Base-by-base conservation (phyloP, 768 basidiomycete genomes). In the Sarcodon aspratus region DNA sequence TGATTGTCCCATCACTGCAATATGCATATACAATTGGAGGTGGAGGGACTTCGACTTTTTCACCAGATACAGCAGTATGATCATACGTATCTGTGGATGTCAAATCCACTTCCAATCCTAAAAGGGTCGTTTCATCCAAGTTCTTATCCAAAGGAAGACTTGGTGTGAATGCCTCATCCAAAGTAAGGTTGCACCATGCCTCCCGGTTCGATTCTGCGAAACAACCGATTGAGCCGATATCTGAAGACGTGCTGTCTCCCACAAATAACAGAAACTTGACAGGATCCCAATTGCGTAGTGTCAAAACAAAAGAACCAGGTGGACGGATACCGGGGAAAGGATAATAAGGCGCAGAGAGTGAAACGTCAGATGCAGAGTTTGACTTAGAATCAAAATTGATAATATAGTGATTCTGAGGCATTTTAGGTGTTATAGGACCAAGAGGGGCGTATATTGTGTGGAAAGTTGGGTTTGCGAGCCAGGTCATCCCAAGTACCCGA, bases 1-100 rank as follows among this genome's bases (percentile, higher is more conserved):
- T 74, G 18, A 91, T 48, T 0, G 85, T 85, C 15, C 87, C 87
- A 57, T 91, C 87, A 48, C 80, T 86, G 9, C 85, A 71, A 61
- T 85, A 89, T 3, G 77, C 80, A 59, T 79, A 88, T 63, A 88
- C 64, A 48, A 87, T 69, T 0, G 87, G 87, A 10, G 71, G 70
- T 9, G 75, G 66, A 9, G 75, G 73, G 2, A 72, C 52, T 10
- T 69, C 68, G 6, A 66, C 56, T 11, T 60, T 61, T 53, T 74
- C 73, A 4, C 72, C 72, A 0, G 70, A 69, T 12, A 67, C 57
- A 9, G 63, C 65, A 9, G 65, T 66, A 47, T 67, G 63, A 7
- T 51, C 61, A 52, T 62, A 70, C 9, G 66, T 59, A 37, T 68
- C 65, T 8, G 61, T 53, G 50, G 73, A 72, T 12, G 84, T 85